A percentile compares a stretch with the other conserved stretches of the same genome.
These are phyloP conservation scores for Heritiera fomes DNA, from an alignment of 345 rosid genomes.

Conservation along the genomic window DNA sequence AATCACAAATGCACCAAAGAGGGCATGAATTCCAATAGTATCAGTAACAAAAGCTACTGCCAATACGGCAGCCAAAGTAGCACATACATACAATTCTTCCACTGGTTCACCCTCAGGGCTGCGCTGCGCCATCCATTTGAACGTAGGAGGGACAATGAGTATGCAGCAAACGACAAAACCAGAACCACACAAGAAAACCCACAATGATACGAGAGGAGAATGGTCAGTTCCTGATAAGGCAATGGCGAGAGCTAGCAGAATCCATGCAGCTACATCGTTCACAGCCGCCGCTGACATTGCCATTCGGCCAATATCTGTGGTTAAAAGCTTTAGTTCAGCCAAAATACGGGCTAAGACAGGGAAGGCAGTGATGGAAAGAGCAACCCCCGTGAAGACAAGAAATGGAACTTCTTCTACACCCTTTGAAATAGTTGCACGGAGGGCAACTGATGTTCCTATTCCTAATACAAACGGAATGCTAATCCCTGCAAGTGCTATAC, in stretches of 20 bases:
- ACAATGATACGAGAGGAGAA: slow-evolving; percentile 59
- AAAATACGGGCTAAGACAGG: slow-evolving; percentile 79
- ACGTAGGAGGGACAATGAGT: slow-evolving; percentile 42
- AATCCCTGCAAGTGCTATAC: slow-evolving; percentile 72
- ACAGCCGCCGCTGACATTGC: slow-evolving; percentile 81
- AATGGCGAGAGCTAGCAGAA: slow-evolving; percentile 73
- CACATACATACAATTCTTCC: slow-evolving; percentile 57
- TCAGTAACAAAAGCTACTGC: slow-evolving; percentile 65
- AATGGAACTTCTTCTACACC: slow-evolving; percentile 37
- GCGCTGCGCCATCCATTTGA: slow-evolving; percentile 55
- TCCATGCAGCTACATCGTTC: slow-evolving; percentile 76
- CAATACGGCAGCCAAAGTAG: slow-evolving; percentile 49
- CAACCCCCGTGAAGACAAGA: slow-evolving; percentile 77
- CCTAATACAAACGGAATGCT: slow-evolving; percentile 61
- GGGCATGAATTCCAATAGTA: slow-evolving; percentile 62
- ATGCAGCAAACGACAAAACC: slow-evolving; percentile 47
- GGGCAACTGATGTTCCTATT: slow-evolving; percentile 57
- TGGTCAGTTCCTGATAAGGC: slow-evolving; percentile 51
- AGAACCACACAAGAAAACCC: slow-evolving; percentile 66
- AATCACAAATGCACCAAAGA: slow-evolving; percentile 72
- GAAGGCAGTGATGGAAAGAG: slow-evolving; percentile 73
- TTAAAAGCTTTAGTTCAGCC: slow-evolving; percentile 78
- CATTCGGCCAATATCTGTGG: slow-evolving; percentile 65
- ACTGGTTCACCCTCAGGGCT: slow-evolving; percentile 78
- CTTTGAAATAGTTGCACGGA: not conserved